These are phyloP conservation scores for Thielaviopsis euricoi DNA, from an alignment of 2,329 filamentous ascomycete species.

Conservation along the genomic window DNA sequence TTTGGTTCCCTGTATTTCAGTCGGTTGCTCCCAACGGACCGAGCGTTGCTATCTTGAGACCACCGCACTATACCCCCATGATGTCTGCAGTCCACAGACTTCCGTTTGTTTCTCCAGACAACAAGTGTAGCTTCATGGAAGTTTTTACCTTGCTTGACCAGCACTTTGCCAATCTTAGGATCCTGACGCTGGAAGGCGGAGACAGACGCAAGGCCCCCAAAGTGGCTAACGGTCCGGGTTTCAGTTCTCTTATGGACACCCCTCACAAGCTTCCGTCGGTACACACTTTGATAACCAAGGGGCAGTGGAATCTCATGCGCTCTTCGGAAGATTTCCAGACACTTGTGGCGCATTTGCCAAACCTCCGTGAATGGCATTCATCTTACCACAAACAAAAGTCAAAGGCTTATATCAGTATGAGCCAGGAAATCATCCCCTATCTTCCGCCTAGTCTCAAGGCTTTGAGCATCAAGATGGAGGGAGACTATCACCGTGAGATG, in stretches of 20 bases:
- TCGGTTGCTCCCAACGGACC: constrained; percentile 22
- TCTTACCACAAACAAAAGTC: constrained; percentile 56
- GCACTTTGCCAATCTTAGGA: constrained; percentile 42
- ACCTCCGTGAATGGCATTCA: constrained; percentile 45
- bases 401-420: constrained; percentile 56
- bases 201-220: constrained; percentile 60
- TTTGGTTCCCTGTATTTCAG: constrained; percentile 64
- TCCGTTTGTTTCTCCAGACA: constrained; percentile 24
- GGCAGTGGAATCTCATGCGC: constrained; percentile 63
- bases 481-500: constrained; percentile 51
- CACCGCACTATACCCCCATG: constrained; percentile 27
- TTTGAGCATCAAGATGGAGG: constrained; percentile 53
- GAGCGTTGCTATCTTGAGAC: constrained; percentile 16
- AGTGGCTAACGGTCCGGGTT: constrained; percentile 25
- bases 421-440: constrained; percentile 37
- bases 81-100: constrained; percentile 42
- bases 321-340: constrained; percentile 43
- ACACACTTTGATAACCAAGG: constrained; percentile 53
- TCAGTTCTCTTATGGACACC: not conserved
- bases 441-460: constrained; percentile 42
- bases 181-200: constrained; percentile 60
- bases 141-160: constrained; percentile 47
- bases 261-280: constrained; percentile 31
- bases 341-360: constrained; percentile 46
- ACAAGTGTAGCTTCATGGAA: constrained; percentile 55